phyloP scores from a whole-genome alignment of 2,329 filamentous ascomycete species.

The Lasiodiplodia sp. region DNA sequence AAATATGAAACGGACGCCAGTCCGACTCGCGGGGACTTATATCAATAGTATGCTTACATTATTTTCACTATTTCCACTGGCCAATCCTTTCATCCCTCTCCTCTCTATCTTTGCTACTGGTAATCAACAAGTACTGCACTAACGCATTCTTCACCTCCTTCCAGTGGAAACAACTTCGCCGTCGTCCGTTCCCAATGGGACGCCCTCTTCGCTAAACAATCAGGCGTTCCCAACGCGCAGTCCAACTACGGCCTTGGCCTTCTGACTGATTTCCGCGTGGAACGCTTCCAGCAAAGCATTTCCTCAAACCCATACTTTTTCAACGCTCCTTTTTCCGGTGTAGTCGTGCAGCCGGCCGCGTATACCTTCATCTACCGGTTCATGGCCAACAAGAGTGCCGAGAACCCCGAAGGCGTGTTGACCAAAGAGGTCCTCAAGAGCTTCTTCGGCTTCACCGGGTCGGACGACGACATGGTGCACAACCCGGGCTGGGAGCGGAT shows the following conservation, averaged over 20 bases:
- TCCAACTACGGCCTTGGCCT: slow-evolving; percentile 20
- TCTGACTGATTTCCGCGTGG: slow-evolving; percentile 17
- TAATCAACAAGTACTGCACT: background rate
- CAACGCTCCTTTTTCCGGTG: slow-evolving; percentile 17
- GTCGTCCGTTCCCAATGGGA: slow-evolving; percentile 15
- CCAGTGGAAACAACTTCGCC: slow-evolving; percentile 13
- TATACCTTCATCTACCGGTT: slow-evolving; percentile 41
- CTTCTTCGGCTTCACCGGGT: slow-evolving; percentile 19
- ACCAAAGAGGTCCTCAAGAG: slow-evolving; percentile 27
- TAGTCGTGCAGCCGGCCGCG: slow-evolving; percentile 37
- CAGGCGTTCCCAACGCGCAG: background rate
- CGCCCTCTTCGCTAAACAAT: slow-evolving; percentile 20
- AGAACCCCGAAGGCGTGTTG: slow-evolving; percentile 39
- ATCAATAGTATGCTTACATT: background rate
- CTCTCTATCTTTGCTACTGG: background rate
- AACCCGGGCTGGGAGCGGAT: slow-evolving; percentile 21
- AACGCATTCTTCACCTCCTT: background rate
- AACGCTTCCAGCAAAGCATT: slow-evolving; percentile 21
- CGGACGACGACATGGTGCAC: slow-evolving; percentile 6
- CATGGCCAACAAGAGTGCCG: slow-evolving; percentile 42
- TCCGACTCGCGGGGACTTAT: slow-evolving; percentile 16
- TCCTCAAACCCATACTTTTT: slow-evolving; percentile 17
- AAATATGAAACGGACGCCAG: slow-evolving; percentile 14
- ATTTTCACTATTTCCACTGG: too few relatives aligned
- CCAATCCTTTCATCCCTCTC: background rate